Base-by-base conservation (phyloP, 2,329 filamentous ascomycete species). In the Aspergillus sp. region DNA sequence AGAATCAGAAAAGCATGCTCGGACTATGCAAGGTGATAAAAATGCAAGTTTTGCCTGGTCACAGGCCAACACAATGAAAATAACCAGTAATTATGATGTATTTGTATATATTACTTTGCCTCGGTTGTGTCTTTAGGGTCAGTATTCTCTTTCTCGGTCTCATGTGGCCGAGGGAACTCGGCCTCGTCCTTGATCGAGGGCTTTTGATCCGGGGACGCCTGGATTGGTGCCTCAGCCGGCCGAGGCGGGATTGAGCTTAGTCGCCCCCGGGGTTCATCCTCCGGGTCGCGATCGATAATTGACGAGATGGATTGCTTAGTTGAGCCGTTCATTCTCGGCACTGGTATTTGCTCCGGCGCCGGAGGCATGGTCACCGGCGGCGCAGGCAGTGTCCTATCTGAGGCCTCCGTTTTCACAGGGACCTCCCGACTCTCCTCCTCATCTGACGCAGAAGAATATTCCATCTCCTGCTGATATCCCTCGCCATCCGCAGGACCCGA, bases 241-340 rank as follows among this genome's bases (percentile, higher is more conserved):
- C 66, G 67, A 25, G 69, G 59, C 3, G 67, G 59, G 12, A 67
- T 57, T 0, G 70, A 62, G 32, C 45, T 48, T 36, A 62, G 32
- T 58, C 15, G 67, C 58, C 71, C 71, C 39, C 70, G 67, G 6
- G 62, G 56, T 19, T 69, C 67, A 5, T 61, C 57, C 28, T 70
- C 66, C 0, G 73, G 72, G 6, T 72, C 68, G 10, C 71, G 70
- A 59, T 78, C 75, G 54, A 78, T 76, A 41, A 78, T 77, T 2
- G 75, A 76, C 2, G 74, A 76, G 47, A 78, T 78, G 21, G 74
- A 73, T 43, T 76, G 75, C 63, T 77, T 77, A 25, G 67, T 72
- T 10, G 73, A 74, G 56, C 70, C 67, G 51, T 72, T 71, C n/a
- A 58, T 58, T 28, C 61, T 65, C 15, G 66, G 61, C 12, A 61